These are phyloP conservation scores for Xanthoconium purpureum DNA, from an alignment of 768 basidiomycete genomes.

Conservation along the genomic window DNA sequence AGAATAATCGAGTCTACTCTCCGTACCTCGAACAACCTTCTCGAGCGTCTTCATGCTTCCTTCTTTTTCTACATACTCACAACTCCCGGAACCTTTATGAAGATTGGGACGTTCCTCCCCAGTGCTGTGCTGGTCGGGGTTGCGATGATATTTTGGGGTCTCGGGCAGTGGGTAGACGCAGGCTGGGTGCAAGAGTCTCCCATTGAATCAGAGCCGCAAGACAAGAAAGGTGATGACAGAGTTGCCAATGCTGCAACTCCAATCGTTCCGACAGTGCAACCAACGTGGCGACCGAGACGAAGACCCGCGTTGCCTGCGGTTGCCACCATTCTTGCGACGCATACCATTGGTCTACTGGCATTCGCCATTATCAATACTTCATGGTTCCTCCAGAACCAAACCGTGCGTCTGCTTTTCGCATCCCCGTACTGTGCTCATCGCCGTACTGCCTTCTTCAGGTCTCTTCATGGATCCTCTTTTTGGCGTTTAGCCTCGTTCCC, in stretches of 20 bases:
- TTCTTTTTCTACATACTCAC: conserved; percentile 88
- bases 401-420: conserved; percentile 35
- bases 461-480: conserved; percentile 33
- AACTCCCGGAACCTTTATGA: conserved; percentile 64
- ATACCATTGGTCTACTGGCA: conserved; percentile 49
- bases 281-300: conserved; percentile 28
- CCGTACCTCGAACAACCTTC: conserved; percentile 87
- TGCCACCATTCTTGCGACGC: conserved; percentile 53
- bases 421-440: neutral
- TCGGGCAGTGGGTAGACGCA: conserved; percentile 67
- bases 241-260: neutral
- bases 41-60: conserved; percentile 95
- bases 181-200: conserved; percentile 44
- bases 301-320: conserved; percentile 56
- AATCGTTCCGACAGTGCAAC: neutral
- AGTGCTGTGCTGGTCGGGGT: conserved; percentile 82
- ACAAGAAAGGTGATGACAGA: conserved; percentile 13
- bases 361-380: conserved; percentile 48
- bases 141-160: conserved; percentile 81
- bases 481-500: conserved; percentile 32
- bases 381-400: conserved; percentile 40
- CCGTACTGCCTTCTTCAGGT: conserved; percentile 23
- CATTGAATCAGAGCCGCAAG: neutral
- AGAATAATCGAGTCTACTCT: conserved; percentile 86
- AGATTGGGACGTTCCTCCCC: conserved; percentile 89